phyloP scores from a whole-genome alignment of 1,284 basidiomycete genomes.

The Phylloporus sp. region DNA sequence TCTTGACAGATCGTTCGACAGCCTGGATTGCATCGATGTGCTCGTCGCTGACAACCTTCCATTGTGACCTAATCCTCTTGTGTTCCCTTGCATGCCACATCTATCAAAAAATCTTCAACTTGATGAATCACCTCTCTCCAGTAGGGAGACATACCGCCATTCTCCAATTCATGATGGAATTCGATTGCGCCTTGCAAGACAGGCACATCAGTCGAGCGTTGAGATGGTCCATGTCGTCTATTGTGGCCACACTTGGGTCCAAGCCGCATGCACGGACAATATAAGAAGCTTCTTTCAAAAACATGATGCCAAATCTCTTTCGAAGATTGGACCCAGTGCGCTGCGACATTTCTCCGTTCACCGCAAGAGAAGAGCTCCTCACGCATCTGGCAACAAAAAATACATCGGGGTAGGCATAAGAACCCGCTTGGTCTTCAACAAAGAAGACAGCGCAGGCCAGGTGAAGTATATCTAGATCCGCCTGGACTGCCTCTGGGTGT shows the following conservation, averaged over 20 bases:
- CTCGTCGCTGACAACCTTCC: constrained; percentile 14
- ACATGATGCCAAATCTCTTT: constrained; percentile 5
- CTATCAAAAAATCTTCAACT: neutral
- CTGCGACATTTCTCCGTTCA: neutral
- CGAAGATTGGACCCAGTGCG: neutral
- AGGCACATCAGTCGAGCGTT: constrained; percentile 16
- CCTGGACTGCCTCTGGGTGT: neutral
- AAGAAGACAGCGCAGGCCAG: constrained; percentile 17
- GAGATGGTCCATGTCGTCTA: constrained; percentile 21
- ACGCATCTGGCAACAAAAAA: neutral
- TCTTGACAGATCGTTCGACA: neutral
- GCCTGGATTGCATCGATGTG: constrained; percentile 7
- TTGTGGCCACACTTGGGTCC: constrained; percentile 22
- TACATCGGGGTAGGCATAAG: neutral
- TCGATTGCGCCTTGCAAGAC: neutral
- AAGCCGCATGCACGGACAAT: constrained; percentile 18
- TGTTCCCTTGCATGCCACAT: constrained; percentile 8
- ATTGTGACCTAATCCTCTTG: neutral
- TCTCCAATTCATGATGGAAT: neutral
- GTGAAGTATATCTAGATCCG: neutral
- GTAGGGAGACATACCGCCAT: neutral
- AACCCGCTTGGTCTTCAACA: neutral
- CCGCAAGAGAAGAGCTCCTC: neutral
- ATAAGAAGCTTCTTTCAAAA: constrained; percentile 12
- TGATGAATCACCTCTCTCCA: neutral